Conservation (phyloP, 1,284 basidiomycete species). For the Amylostereum chailletii region DNA sequence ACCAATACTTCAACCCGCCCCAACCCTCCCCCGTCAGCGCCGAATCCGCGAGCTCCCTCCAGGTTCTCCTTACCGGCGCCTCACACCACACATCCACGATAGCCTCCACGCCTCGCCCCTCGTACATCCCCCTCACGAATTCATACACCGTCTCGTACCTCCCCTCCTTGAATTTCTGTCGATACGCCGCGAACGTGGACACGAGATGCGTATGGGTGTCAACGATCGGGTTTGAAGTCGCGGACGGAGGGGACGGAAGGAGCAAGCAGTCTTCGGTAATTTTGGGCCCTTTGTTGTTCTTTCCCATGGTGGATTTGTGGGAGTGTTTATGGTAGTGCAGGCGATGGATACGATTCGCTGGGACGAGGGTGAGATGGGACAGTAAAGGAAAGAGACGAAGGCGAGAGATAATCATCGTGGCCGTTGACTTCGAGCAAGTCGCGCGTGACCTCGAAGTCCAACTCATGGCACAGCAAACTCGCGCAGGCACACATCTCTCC, state of each 20-base stretch:
- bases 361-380: too few species aligned
- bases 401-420: too few species aligned
- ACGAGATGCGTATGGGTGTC: conserved; percentile 77
- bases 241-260: conserved; percentile 16
- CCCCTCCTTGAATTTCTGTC: conserved; percentile 45
- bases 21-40: conserved; percentile 41
- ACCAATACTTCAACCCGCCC: conserved; percentile 65
- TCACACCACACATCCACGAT: conserved; percentile 83
- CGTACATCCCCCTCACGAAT: conserved; percentile 58
- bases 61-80: conserved; percentile 49
- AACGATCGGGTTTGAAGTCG: conserved; percentile 37
- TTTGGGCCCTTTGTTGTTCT: conserved; percentile 17
- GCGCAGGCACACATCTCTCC: too few species aligned
- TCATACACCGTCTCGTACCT: conserved; percentile 47
- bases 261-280: conserved; percentile 17
- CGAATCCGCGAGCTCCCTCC: conserved; percentile 69
- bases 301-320: conserved; percentile 17
- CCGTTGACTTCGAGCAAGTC: too few species aligned
- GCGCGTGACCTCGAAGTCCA: too few species aligned
- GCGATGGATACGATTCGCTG: too few species aligned
- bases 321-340: too few species aligned
- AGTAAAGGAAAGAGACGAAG: too few species aligned
- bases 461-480: too few species aligned
- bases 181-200: conserved; percentile 59
- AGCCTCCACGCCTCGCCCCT: conserved; percentile 34